Conservation (phyloP, 2,329 filamentous ascomycete species). For the Chalara sp. region DNA sequence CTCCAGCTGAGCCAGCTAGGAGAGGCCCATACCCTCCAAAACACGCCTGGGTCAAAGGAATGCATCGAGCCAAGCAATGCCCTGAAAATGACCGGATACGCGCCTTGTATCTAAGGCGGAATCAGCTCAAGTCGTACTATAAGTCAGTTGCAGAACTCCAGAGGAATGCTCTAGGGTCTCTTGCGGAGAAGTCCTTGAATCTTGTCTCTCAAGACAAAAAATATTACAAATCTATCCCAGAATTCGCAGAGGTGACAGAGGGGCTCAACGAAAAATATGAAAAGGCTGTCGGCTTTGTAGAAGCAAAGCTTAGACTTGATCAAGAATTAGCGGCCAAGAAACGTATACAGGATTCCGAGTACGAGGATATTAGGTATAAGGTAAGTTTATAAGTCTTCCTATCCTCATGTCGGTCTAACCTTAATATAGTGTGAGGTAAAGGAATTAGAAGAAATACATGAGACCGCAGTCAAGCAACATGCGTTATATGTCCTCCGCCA, state of each 20-base stretch:
- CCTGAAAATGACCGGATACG: slow-evolving; percentile 11
- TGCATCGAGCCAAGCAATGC: no score
- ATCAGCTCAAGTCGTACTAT: slow-evolving; percentile 21
- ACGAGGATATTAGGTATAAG: slow-evolving; percentile 5
- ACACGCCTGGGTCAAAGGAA: no score
- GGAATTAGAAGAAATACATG: slow-evolving; percentile 12
- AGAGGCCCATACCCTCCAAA: no score
- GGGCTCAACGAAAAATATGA: slow-evolving; percentile 14
- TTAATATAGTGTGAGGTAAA: slow-evolving; percentile 11
- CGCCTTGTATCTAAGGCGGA: slow-evolving; percentile 21
- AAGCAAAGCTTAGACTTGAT: slow-evolving; percentile 2
- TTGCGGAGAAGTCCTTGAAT: slow-evolving; percentile 23
- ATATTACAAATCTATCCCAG: slow-evolving; percentile 21
- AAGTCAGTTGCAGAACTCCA: slow-evolving; percentile 19
- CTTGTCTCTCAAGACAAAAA: slow-evolving; percentile 15
- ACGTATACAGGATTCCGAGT: slow-evolving; percentile 7
- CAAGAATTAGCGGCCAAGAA: slow-evolving; percentile 2
- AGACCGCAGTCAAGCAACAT: slow-evolving; percentile 15
- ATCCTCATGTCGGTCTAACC: neutral
- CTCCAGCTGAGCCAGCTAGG: no score
- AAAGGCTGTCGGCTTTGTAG: slow-evolving; percentile 9
- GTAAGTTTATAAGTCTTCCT: slow-evolving; percentile 12
- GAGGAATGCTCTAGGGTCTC: slow-evolving; percentile 15
- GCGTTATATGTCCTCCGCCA: slow-evolving; percentile 14
- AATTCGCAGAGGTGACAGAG: slow-evolving; percentile 18